Conservation (phyloP, 2,329 filamentous ascomycete genomes). For the Incumbomyces delicatus region DNA sequence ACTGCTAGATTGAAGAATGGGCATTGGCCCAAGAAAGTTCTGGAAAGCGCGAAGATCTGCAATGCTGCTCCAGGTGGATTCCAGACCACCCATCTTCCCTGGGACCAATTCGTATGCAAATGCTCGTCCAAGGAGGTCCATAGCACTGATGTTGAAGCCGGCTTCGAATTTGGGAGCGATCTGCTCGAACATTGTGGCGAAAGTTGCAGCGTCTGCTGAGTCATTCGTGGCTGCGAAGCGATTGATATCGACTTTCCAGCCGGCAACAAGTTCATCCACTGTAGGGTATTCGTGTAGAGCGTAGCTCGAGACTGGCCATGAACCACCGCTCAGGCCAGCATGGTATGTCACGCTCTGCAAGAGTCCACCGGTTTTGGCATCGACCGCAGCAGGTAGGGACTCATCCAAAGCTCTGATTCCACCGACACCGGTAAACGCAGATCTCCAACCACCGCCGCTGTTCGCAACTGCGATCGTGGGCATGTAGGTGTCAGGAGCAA, state of each 20-base stretch:
- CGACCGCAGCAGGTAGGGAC: slow-evolving; percentile 9
- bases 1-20: too few relatives aligned
- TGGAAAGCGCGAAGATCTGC: slow-evolving; percentile 7
- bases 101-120: slow-evolving; percentile 32
- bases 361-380: slow-evolving; percentile 11
- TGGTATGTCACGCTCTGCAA: slow-evolving; percentile 10
- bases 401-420: slow-evolving; percentile 11
- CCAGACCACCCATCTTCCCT: slow-evolving; percentile 28
- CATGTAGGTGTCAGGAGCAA: too few relatives aligned
- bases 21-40: background rate
- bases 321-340: slow-evolving; percentile 11
- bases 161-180: slow-evolving; percentile 28
- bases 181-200: slow-evolving; percentile 25
- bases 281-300: background rate
- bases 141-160: slow-evolving; percentile 31
- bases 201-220: slow-evolving; percentile 19
- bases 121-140: slow-evolving; percentile 32
- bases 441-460: slow-evolving; percentile 9
- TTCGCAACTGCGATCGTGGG: too few relatives aligned
- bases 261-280: background rate
- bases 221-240: background rate
- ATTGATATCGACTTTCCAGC: slow-evolving; percentile 10
- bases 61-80: slow-evolving; percentile 11
- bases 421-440: slow-evolving; percentile 10
- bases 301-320: slow-evolving; percentile 6